These are phyloP conservation scores for Solanum arcanum DNA, from an alignment of 257 asterid genomes.

Conservation along the genomic window DNA sequence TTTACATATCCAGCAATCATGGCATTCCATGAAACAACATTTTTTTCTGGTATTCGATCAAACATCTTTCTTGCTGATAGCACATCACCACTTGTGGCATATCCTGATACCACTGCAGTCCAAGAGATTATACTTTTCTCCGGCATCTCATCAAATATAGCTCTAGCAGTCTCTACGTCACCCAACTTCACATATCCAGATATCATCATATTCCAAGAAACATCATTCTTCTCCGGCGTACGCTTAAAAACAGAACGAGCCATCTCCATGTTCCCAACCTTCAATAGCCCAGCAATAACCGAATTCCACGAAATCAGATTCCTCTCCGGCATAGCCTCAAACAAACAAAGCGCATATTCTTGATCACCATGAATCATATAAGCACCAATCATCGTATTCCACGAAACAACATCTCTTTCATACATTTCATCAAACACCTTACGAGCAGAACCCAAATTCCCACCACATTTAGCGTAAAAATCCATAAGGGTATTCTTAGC, in stretches of 20 bases:
- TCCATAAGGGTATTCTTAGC: conserved; percentile 31
- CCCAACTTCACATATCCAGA: conserved; percentile 23
- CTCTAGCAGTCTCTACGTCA: conserved; percentile 15
- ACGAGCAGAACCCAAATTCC: conserved; percentile 7
- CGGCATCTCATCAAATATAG: conserved; percentile 27
- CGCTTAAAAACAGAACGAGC: conserved; percentile 18
- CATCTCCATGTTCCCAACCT: conserved; percentile 19
- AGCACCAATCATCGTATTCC: conserved; percentile 29
- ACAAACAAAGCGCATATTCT: conserved; percentile 13
- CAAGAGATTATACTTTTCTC: conserved; percentile 37
- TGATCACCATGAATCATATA: conserved; percentile 24
- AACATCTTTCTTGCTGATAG: conserved; percentile 23
- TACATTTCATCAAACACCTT: conserved; percentile 27
- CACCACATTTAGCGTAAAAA: conserved; percentile 32
- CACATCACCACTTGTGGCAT: conserved; percentile 22
- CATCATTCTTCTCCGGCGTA: conserved; percentile 23
- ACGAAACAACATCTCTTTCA: conserved; percentile 25
- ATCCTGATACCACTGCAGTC: conserved; percentile 38
- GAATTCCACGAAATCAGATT: conserved; percentile 33
- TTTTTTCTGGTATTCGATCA: conserved; percentile 24
- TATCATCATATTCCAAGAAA: conserved; percentile 34
- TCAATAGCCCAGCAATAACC: conserved; percentile 27
- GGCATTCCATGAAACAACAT: conserved; percentile 49
- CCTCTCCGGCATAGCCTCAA: conserved; percentile 37
- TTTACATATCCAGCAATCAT: conserved; percentile 44